Percentiles rank a stretch among this genome's conserved stretches.
Evolutionary conservation across 192 early-diverging fungal genomes (phyloP).

Genomic region (Thamnidium elegans): DNA sequence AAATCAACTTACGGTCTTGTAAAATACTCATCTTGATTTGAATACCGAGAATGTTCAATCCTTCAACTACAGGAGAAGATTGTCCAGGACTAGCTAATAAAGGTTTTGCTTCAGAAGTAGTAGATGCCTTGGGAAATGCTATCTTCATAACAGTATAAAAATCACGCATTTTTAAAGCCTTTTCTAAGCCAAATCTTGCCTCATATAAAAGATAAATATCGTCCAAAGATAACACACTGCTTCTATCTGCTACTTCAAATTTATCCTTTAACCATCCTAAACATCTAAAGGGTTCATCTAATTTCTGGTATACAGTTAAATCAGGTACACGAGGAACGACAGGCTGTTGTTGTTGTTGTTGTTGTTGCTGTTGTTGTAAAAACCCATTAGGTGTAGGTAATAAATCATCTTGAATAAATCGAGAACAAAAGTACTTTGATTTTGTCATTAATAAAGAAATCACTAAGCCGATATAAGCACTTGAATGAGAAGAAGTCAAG

Average conservation of each 20-base stretch:
- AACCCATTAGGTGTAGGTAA: no score
- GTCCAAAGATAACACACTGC: conserved; percentile 34
- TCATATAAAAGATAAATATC: conserved; percentile 51
- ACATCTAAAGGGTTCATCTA: conserved; percentile 55
- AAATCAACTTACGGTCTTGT: conserved; percentile 29
- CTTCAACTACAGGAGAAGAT: conserved; percentile 22
- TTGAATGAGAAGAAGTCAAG: not conserved
- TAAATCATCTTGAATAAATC: not conserved
- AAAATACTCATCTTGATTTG: conserved; percentile 33
- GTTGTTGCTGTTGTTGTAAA: no score
- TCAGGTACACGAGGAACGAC: conserved; percentile 17
- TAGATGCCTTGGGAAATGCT: conserved; percentile 28
- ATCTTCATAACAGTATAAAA: conserved; percentile 37
- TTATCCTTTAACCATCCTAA: conserved; percentile 58
- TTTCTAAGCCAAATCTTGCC: conserved; percentile 42
- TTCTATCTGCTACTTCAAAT: conserved; percentile 42
- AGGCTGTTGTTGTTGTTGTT: not conserved
- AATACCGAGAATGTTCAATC: conserved; percentile 26
- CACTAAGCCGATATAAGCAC: conserved; percentile 3
- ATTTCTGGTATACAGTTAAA: conserved; percentile 36
- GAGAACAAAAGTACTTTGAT: conserved; percentile 19
- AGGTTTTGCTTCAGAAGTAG: not conserved
- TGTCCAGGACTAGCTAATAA: not conserved
- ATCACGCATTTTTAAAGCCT: conserved; percentile 27
- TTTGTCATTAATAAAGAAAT: conserved; percentile 1